Evolutionary conservation across 805 yeast genomes (phyloP), one percentile per base, ranked within the genome.

Genomic region (Kluyveromyces wickerhamii): DNA sequence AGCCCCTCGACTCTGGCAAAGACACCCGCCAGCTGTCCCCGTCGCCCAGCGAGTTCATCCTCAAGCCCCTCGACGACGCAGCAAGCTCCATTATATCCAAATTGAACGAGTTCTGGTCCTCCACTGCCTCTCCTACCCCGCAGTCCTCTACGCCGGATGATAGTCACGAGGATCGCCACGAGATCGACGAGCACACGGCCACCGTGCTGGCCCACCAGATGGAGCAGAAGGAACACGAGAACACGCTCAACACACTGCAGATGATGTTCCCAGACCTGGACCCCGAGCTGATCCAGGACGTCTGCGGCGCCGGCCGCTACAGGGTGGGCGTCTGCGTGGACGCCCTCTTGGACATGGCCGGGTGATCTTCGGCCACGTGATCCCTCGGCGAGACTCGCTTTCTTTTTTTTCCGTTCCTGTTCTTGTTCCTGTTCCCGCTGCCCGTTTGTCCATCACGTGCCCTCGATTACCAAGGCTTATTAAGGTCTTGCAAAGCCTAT

Each of bases 211-310:
- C 66, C 1, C 58, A 57, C 22, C 45, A 63, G 29, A 50, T 65
- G 9, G 64, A 63, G 25, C 60, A 56, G 19, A 54, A 64, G 37
- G 77, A 74, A 40, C 65, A 60, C 24, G 56, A 62, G 13, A 65
- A 66, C 27, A 69, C 76, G 2, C 62, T 69, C 16, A 59, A 58
- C 1, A 71, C 72, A 2, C 62, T 86, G 35, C 59, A 60, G 19
- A 76, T 75, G 31, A 81, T 87, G 75, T 86, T 87, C 55, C 94
- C 95, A 0, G 66, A 64, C 29, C 62, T 86, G 40, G 95, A 85
- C 45, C 60, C 63, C 32, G 82, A 73, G 0, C 61, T 87, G 1
- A 67, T 87, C 32, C 71, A 68, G 36, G 95, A 86, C 51, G 77
- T 86, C 3, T 69, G 86, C 21, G 59, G 62, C 2, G 73, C 78